Evolutionary conservation across 208 protist genomes (phyloP).

Genomic region (Crithidia mellificae): DNA sequence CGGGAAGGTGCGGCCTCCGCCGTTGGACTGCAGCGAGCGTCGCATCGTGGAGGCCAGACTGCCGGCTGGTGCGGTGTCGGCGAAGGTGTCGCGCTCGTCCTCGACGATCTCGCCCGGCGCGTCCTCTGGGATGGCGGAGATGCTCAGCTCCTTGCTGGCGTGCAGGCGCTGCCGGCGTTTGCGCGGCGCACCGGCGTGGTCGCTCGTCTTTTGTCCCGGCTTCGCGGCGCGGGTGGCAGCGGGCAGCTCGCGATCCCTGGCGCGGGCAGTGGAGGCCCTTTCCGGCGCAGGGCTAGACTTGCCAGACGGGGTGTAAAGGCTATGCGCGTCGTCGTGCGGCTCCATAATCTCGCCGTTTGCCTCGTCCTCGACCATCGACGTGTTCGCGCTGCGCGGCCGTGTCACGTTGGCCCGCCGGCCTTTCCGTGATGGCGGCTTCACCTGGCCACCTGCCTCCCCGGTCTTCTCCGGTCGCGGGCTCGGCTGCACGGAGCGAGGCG

Average conservation of each 20-base stretch:
- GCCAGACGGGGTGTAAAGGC: constrained; percentile 9
- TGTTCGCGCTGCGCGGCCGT: constrained; percentile 10
- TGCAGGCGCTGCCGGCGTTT: constrained; percentile 34
- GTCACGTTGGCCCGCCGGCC: constrained; percentile 13
- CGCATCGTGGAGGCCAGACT: constrained; percentile 10
- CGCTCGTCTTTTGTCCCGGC: neutral
- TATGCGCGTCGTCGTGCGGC: constrained; percentile 1
- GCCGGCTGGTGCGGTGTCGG: neutral
- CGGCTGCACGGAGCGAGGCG: neutral
- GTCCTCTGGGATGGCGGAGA: constrained; percentile 48
- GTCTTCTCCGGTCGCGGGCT: constrained; percentile 3
- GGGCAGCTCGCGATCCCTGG: neutral
- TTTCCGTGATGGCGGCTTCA: constrained; percentile 14
- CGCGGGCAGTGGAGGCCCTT: constrained; percentile 1
- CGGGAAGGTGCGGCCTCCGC: constrained; percentile 6
- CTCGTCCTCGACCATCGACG: constrained; percentile 19
- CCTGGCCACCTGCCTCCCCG: constrained; percentile 4
- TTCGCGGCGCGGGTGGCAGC: neutral
- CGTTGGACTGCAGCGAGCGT: constrained; percentile 14
- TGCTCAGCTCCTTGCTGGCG: constrained; percentile 40
- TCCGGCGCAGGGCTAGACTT: constrained; percentile 15
- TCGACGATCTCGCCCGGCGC: constrained; percentile 45
- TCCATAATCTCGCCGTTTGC: constrained; percentile 30
- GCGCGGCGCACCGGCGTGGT: constrained; percentile 1
- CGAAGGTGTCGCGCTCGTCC: constrained; percentile 26